Evolutionary conservation across 2,329 filamentous ascomycete species (phyloP).

Genomic region (Byssoonygena ceratinophila): DNA sequence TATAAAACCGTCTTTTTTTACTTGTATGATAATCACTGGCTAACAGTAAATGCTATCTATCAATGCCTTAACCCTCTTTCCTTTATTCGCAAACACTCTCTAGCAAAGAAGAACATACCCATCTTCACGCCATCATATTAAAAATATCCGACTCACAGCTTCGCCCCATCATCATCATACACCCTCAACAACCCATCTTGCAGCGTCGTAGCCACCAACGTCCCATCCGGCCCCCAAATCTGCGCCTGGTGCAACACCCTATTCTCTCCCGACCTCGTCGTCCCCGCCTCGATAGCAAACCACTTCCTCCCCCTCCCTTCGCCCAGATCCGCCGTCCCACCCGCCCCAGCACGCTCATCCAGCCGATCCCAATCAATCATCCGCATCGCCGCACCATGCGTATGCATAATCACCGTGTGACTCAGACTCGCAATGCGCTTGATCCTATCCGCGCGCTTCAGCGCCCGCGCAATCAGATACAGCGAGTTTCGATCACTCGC

Average conservation of each 20-base stretch:
- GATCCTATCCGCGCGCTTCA: constrained; percentile 34
- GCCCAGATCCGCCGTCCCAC: constrained; percentile 19
- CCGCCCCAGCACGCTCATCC: background rate
- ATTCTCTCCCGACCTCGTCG: constrained; percentile 36
- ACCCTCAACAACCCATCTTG: constrained; percentile 31
- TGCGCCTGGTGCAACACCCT: constrained; percentile 40
- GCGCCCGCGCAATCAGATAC: constrained; percentile 42
- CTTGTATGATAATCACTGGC: background rate
- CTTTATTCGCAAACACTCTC: too few species aligned
- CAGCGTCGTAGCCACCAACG: constrained; percentile 38
- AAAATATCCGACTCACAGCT: background rate
- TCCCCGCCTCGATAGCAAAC: constrained; percentile 43
- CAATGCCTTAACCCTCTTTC: too few species aligned
- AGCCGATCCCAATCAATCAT: constrained; percentile 32
- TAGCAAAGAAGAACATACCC: too few species aligned
- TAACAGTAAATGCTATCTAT: too few species aligned
- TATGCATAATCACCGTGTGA: constrained; percentile 42
- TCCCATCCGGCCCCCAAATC: constrained; percentile 36
- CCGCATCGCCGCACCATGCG: constrained; percentile 30
- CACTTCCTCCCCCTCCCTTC: constrained; percentile 25
- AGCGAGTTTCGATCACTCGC: constrained; percentile 48
- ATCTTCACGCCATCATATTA: too few species aligned
- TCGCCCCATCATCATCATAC: background rate
- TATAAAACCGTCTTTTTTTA: background rate
- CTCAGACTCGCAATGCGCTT: constrained; percentile 40